These are phyloP conservation scores for Mortierella sp. DNA, from an alignment of 371 early-diverging fungal species.

Conservation along the genomic window DNA sequence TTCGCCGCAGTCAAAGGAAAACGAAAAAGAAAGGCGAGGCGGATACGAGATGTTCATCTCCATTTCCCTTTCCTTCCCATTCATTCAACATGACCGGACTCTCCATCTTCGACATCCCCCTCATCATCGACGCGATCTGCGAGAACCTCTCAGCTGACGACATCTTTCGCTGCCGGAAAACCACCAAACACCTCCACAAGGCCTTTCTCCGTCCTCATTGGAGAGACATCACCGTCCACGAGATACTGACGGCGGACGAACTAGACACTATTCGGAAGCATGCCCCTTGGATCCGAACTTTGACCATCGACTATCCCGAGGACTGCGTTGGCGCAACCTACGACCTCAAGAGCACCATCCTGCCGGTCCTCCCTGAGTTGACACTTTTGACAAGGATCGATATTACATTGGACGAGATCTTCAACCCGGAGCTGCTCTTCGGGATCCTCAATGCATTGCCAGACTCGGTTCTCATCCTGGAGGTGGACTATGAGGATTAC, in stretches of 20 bases:
- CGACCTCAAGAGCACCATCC: not conserved
- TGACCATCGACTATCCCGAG: not conserved
- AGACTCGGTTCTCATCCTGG: not conserved
- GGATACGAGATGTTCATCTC: not conserved
- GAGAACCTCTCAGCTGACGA: conserved; percentile 4
- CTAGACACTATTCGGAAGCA: not conserved
- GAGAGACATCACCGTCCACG: not conserved
- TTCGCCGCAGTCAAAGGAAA: not conserved
- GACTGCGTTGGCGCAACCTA: not conserved
- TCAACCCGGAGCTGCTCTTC: not conserved
- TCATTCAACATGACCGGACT: not conserved
- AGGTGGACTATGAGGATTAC: not conserved
- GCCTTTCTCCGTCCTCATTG: not conserved
- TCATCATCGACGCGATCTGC: conserved; percentile 16
- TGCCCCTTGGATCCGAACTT: not conserved
- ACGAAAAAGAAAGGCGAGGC: not conserved
- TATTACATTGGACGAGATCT: not conserved
- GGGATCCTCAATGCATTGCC: not conserved
- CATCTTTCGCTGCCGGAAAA: conserved; percentile 6
- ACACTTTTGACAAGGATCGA: not conserved
- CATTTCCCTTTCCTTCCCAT: not conserved
- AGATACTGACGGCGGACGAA: not conserved
- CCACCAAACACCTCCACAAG: not conserved
- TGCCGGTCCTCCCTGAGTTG: not conserved
- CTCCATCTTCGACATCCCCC: conserved; percentile 14